Conservation (phyloP, 2,329 filamentous ascomycete genomes). For the Xylaria digitata region DNA sequence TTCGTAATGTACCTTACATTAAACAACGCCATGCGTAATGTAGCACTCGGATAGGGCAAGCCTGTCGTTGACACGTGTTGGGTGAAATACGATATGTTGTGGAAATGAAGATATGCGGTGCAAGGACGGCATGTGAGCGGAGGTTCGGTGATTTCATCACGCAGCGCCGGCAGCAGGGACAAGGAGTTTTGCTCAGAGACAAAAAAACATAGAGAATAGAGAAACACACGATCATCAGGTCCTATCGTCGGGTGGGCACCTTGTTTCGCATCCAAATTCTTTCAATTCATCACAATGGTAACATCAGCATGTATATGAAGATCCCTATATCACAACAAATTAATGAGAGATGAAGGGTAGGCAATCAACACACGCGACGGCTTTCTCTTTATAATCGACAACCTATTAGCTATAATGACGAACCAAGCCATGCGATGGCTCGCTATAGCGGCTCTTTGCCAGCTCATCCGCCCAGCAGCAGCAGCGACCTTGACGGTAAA, state of each 20-base stretch:
- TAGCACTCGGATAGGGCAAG: constrained; percentile 4
- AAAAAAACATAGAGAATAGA: neutral
- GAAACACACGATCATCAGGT: constrained; percentile 31
- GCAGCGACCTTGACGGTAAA: constrained; percentile 60
- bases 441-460: constrained; percentile 39
- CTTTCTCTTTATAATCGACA: constrained; percentile 14
- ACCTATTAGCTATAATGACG: constrained; percentile 30
- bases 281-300: neutral
- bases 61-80: constrained; percentile 30
- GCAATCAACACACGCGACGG: constrained; percentile 10
- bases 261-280: constrained; percentile 9
- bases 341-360: constrained; percentile 28
- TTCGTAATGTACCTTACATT: constrained; percentile 20
- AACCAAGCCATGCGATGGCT: constrained; percentile 30
- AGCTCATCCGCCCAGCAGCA: constrained; percentile 34
- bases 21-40: constrained; percentile 8
- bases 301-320: constrained; percentile 30
- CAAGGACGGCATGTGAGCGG: constrained; percentile 25
- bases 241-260: neutral
- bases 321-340: constrained; percentile 11
- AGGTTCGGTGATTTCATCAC: constrained; percentile 31
- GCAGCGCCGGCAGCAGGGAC: constrained; percentile 22
- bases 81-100: constrained; percentile 16
- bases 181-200: neutral
- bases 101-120: constrained; percentile 27